These are phyloP conservation scores for Pilaira anomala DNA, from an alignment of 192 early-diverging fungal species.

Conservation along the genomic window DNA sequence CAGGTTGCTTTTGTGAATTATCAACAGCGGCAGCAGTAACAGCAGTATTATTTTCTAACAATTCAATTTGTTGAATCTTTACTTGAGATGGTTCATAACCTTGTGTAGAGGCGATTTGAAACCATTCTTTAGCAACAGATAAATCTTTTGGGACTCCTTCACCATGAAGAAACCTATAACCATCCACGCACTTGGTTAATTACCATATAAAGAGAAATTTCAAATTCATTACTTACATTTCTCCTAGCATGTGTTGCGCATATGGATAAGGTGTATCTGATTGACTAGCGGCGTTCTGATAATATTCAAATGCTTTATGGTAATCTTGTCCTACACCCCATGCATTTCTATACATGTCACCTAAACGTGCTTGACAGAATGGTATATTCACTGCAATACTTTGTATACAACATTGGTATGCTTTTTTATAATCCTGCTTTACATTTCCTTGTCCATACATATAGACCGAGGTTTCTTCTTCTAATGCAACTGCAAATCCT, in stretches of 20 bases:
- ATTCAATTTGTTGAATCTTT: slow-evolving; percentile 13
- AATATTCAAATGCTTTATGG: slow-evolving; percentile 32
- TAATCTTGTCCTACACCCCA: slow-evolving; percentile 32
- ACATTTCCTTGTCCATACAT: slow-evolving; percentile 21
- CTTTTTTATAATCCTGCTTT: slow-evolving; percentile 22
- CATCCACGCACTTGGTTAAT: not conserved
- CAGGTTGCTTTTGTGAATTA: not conserved
- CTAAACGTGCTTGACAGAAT: slow-evolving; percentile 28
- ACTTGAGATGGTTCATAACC: slow-evolving; percentile 30
- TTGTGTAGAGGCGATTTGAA: slow-evolving; percentile 25
- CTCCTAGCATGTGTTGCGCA: slow-evolving; percentile 31
- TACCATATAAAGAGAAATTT: not conserved
- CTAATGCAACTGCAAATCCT: slow-evolving; percentile 26
- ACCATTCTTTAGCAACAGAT: slow-evolving; percentile 33
- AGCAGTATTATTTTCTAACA: not conserved
- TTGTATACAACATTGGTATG: slow-evolving; percentile 17
- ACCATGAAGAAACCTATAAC: slow-evolving; percentile 32
- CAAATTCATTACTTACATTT: slow-evolving; percentile 18
- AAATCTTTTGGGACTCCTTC: slow-evolving; percentile 34
- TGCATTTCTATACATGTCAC: slow-evolving; percentile 39
- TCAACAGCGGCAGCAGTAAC: not conserved
- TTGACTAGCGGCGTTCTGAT: slow-evolving; percentile 35
- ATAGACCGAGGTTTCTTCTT: slow-evolving; percentile 27
- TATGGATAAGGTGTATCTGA: slow-evolving; percentile 22
- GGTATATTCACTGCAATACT: not conserved